phyloP scores from a whole-genome alignment of 371 early-diverging fungal genomes.

The Mucor velutinosus region DNA sequence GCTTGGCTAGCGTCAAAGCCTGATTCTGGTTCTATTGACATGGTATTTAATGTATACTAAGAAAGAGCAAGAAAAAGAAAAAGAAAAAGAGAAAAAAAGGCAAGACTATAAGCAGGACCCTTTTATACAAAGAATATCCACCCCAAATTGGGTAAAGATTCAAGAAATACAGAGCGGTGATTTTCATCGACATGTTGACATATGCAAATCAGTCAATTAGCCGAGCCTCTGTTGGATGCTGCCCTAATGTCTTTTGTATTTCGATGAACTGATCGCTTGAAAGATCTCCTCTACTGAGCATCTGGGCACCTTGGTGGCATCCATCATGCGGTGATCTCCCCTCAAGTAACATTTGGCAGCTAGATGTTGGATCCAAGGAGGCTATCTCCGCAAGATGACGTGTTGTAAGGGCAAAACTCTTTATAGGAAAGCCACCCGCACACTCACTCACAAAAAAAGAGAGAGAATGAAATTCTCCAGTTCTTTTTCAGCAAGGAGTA shows the following conservation, averaged over 20 bases:
- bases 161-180: conserved; percentile 3
- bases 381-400: conserved; percentile 1
- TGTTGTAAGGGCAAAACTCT: neutral
- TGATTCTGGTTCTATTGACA: neutral
- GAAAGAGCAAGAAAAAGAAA: neutral
- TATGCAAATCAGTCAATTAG: neutral
- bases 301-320: no score
- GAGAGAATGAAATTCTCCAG: neutral
- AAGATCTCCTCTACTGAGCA: no score
- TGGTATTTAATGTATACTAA: neutral
- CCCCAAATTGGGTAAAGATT: conserved; percentile 7
- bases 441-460: neutral
- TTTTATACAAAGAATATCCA: conserved; percentile 1
- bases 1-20: conserved; percentile 7
- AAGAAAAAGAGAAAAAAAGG: neutral
- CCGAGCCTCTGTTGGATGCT: neutral
- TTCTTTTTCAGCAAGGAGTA: neutral
- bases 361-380: no score
- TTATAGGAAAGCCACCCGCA: neutral
- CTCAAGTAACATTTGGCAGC: no score
- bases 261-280: neutral
- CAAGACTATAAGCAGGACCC: neutral
- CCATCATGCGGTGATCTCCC: no score
- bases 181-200: neutral
- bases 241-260: no score